A percentile compares a stretch with the other conserved stretches of the same genome.
phyloP scores from a whole-genome alignment of 495 filamentous ascomycete genomes.

The Xanthoparmelia taractica region DNA sequence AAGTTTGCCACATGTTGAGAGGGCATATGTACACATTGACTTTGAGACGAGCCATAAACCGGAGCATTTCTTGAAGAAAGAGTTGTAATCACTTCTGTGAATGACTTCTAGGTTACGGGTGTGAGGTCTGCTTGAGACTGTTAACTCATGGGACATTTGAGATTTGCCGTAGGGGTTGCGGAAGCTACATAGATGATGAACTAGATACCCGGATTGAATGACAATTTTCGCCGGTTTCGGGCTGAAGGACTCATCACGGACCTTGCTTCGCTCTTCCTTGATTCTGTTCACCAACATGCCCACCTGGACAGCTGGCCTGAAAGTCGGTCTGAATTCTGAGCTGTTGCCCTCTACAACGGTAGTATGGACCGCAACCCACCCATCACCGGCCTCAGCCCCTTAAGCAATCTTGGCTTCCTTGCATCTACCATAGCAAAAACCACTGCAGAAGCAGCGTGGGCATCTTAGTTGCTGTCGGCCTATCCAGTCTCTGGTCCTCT shows the following conservation, averaged over 20 bases:
- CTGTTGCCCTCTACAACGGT: neutral
- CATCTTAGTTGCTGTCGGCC: neutral
- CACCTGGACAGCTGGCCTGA: neutral
- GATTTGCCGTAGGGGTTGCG: neutral
- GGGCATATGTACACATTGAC: constrained; percentile 95
- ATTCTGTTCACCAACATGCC: neutral
- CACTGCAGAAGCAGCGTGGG: neutral
- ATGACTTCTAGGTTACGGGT: too few species aligned
- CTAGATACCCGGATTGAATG: neutral
- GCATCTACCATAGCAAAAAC: constrained; percentile 3
- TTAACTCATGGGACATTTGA: too few species aligned
- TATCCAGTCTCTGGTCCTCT: constrained; percentile 17
- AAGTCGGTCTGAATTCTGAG: neutral
- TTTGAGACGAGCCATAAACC: constrained; percentile 98
- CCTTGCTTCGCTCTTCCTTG: neutral
- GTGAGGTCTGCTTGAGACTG: too few species aligned
- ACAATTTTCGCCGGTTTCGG: too few species aligned
- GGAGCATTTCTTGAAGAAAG: constrained; percentile 60
- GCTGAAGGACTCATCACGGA: neutral
- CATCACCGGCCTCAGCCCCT: neutral
- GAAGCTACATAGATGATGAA: neutral
- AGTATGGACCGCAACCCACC: neutral
- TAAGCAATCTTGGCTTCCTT: neutral
- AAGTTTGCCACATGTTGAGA: constrained; percentile 82
- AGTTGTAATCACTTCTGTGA: constrained; percentile 44